Percentiles rank a stretch among this genome's conserved stretches.
Evolutionary conservation across 2,329 filamentous ascomycete genomes (phyloP).

Genomic region (Calycina herbarum): DNA sequence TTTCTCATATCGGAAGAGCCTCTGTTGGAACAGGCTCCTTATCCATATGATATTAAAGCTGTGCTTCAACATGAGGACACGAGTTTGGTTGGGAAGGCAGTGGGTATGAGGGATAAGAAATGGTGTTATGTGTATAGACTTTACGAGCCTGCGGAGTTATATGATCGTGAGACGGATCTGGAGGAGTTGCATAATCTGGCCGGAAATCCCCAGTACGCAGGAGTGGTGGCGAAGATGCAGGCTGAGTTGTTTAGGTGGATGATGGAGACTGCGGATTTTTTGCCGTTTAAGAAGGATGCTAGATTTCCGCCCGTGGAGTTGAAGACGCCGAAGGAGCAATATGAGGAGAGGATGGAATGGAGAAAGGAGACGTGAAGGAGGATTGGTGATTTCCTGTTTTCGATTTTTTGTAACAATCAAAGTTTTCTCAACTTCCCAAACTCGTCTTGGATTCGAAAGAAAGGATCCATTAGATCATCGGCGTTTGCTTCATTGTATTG

Average conservation of each 20-base stretch:
- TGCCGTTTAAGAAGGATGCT: conserved; percentile 41
- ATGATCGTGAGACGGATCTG: conserved; percentile 41
- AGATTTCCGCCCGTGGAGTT: conserved; percentile 41
- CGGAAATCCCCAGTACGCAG: conserved; percentile 29
- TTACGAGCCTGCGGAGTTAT: conserved; percentile 48
- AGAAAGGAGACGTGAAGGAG: no score
- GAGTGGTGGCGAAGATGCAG: conserved; percentile 33
- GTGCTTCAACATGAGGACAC: conserved; percentile 48
- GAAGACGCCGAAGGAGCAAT: conserved; percentile 33
- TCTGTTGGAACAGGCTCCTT: conserved; percentile 45
- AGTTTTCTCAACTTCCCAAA: no score
- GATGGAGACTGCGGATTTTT: conserved; percentile 38
- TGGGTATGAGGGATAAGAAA: conserved; percentile 39
- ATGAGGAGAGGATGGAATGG: not conserved
- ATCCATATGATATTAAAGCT: conserved; percentile 49
- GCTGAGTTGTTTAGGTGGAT: conserved; percentile 43
- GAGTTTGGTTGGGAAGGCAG: conserved; percentile 44
- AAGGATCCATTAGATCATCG: no score
- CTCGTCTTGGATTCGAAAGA: no score
- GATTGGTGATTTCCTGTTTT: no score
- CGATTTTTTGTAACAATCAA: no score
- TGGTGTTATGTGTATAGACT: conserved; percentile 48
- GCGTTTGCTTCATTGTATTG: no score
- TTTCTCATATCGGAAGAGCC: conserved; percentile 48
- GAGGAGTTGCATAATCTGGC: conserved; percentile 45